Percentiles rank a stretch among this genome's conserved stretches.
Conservation (phyloP, 1,284 basidiomycete species). For the Puccinia horiana region DNA sequence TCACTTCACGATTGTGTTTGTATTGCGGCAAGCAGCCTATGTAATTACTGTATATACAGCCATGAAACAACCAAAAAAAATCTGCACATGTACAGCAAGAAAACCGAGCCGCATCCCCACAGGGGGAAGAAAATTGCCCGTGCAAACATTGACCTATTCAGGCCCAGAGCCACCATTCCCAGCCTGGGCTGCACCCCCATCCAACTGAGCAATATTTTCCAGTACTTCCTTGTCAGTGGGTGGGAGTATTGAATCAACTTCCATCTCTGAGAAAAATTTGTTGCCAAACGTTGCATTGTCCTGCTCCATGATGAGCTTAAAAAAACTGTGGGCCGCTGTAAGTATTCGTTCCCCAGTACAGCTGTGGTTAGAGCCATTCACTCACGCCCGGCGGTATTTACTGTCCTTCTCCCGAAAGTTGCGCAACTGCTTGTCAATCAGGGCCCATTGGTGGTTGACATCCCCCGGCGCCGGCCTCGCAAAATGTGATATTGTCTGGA, state of each 20-base stretch:
- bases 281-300: background rate
- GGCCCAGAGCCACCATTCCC: too few relatives aligned
- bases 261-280: background rate
- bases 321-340: background rate
- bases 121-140: too few relatives aligned
- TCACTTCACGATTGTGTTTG: too few relatives aligned
- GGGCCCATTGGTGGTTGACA: background rate
- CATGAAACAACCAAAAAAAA: too few relatives aligned
- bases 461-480: background rate
- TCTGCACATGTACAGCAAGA: too few relatives aligned
- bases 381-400: background rate
- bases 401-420: background rate
- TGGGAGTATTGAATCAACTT: background rate
- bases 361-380: background rate
- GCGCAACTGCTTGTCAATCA: background rate
- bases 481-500: background rate
- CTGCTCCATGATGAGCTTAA: background rate
- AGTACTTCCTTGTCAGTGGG: background rate
- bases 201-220: too few relatives aligned
- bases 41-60: too few relatives aligned
- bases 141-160: too few relatives aligned
- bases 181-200: too few relatives aligned
- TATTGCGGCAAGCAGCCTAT: too few relatives aligned
- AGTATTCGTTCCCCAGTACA: background rate
- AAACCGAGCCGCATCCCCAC: too few relatives aligned